Evolutionary conservation across 306 rosid genomes (phyloP).

Genomic region (Vigna hirtella): DNA sequence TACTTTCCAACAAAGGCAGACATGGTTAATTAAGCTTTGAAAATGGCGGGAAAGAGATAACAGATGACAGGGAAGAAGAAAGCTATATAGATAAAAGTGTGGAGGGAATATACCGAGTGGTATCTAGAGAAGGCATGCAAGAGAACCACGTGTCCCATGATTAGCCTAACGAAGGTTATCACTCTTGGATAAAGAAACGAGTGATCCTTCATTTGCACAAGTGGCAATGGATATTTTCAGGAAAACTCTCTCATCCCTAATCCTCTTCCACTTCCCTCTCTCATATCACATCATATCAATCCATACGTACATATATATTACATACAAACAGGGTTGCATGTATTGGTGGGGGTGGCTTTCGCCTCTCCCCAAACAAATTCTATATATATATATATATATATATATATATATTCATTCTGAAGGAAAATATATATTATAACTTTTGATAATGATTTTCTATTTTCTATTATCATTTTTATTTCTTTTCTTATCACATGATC

Average conservation of each 20-base stretch:
- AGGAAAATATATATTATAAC: too few relatives aligned
- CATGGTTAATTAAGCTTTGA: conserved; percentile 58
- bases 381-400: too few relatives aligned
- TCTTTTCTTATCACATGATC: too few relatives aligned
- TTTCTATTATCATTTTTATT: too few relatives aligned
- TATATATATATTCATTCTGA: too few relatives aligned
- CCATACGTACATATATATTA: not conserved
- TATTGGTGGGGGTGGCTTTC: too few relatives aligned
- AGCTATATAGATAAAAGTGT: conserved; percentile 58
- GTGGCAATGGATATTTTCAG: conserved; percentile 62
- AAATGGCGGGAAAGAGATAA: conserved; percentile 53
- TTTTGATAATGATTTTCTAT: too few relatives aligned
- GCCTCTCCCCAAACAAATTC: too few relatives aligned
- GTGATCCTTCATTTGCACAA: conserved; percentile 64
- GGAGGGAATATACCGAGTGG: conserved; percentile 58
- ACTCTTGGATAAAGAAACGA: conserved; percentile 69
- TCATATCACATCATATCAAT: not conserved
- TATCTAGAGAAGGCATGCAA: conserved; percentile 42
- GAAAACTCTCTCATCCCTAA: conserved; percentile 45
- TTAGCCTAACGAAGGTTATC: conserved; percentile 74
- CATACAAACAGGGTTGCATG: too few relatives aligned
- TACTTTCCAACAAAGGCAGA: conserved; percentile 95
- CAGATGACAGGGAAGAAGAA: conserved; percentile 46
- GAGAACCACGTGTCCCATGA: conserved; percentile 65
- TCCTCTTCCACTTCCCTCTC: conserved; percentile 31